These are phyloP conservation scores for Hymenochaete sp. DNA, from an alignment of 1,284 basidiomycete genomes.

Conservation along the genomic window DNA sequence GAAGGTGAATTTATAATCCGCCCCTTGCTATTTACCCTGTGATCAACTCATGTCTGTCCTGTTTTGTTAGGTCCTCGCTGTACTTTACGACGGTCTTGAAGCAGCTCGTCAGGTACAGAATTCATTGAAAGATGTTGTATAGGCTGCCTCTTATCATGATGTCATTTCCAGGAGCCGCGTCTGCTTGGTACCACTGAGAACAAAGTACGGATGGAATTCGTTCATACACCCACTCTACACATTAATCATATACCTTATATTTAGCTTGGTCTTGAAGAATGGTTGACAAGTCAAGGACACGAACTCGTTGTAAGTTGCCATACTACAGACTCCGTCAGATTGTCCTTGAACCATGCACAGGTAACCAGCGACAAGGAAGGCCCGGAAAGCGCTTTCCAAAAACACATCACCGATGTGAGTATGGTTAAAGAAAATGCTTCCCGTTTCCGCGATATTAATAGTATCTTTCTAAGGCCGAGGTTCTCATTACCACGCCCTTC, in stretches of 20 bases:
- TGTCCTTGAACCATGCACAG: constrained; percentile 29
- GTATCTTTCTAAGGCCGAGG: constrained; percentile 41
- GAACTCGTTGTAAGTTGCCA: constrained; percentile 51
- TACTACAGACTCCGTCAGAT: constrained; percentile 2
- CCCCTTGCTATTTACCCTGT: too few species aligned
- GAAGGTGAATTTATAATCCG: constrained; percentile 21
- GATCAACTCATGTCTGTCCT: neutral
- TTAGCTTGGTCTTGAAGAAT: constrained; percentile 65
- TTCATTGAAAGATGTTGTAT: too few species aligned
- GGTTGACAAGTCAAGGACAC: constrained; percentile 71
- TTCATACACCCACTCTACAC: neutral
- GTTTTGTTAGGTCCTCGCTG: constrained; percentile 58
- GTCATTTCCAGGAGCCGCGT: constrained; percentile 79
- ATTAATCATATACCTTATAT: neutral
- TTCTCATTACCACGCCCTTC: constrained; percentile 89
- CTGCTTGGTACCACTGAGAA: constrained; percentile 90
- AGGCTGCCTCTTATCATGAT: too few species aligned
- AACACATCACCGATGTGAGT: constrained; percentile 76
- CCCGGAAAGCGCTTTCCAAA: constrained; percentile 77
- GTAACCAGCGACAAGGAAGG: constrained; percentile 88
- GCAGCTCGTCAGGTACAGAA: constrained; percentile 68
- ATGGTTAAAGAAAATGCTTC: constrained; percentile 1
- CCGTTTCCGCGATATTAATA: constrained; percentile 14
- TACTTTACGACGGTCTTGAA: constrained; percentile 69
- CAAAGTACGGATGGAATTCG: constrained; percentile 38